Conservation (phyloP, 2,329 filamentous ascomycete species). For the Penicillium sp. region DNA sequence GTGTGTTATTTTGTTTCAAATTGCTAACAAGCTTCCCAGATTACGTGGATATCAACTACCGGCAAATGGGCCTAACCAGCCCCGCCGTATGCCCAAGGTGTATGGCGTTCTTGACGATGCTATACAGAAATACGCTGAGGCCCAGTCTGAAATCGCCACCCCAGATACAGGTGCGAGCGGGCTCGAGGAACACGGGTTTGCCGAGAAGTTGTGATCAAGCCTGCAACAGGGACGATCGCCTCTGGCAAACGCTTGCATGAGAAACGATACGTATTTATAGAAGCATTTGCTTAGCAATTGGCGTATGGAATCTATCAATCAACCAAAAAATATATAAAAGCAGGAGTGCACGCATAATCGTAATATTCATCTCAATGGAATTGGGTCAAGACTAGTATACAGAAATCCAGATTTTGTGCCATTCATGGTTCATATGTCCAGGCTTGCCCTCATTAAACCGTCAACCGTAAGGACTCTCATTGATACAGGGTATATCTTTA, state of each 20-base stretch:
- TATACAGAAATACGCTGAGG: slow-evolving; percentile 48
- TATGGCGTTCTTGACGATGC: slow-evolving; percentile 61
- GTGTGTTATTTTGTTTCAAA: neutral
- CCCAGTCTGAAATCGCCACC: slow-evolving; percentile 50
- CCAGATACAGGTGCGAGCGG: slow-evolving; percentile 51
- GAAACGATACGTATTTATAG: neutral
- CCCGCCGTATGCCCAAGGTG: slow-evolving; percentile 64
- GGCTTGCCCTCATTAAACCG: slow-evolving; percentile 2
- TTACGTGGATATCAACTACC: slow-evolving; percentile 80
- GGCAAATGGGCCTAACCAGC: slow-evolving; percentile 60
- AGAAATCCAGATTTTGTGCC: slow-evolving; percentile 18
- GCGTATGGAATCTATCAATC: neutral
- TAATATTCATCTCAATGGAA: slow-evolving; percentile 16
- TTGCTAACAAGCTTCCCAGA: slow-evolving; percentile 31
- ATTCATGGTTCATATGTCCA: slow-evolving; percentile 13
- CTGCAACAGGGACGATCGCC: neutral
- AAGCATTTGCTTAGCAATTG: slow-evolving; percentile 2
- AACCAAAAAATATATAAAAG: neutral
- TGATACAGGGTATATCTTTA: slow-evolving; percentile 13
- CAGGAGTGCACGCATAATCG: slow-evolving; percentile 6
- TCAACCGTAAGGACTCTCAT: neutral
- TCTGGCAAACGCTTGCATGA: slow-evolving; percentile 1
- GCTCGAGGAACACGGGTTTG: slow-evolving; percentile 58
- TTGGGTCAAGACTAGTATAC: slow-evolving; percentile 23
- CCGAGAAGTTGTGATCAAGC: slow-evolving; percentile 37